Evolutionary conservation across 345 rosid genomes (phyloP).

Genomic region (Balakata baccata): DNA sequence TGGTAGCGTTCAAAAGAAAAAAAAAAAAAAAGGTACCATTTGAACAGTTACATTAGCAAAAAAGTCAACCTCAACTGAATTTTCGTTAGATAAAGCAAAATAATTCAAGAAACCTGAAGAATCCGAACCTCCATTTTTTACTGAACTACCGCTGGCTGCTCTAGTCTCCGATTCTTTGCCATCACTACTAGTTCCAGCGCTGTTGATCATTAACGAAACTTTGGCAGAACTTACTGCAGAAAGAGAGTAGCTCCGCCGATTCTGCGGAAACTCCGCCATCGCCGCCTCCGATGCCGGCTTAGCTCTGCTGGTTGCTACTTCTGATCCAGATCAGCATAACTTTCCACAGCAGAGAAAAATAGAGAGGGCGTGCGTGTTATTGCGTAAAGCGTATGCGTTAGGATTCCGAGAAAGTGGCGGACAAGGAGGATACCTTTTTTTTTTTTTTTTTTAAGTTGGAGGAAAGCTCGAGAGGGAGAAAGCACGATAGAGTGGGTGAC

Average conservation of each 20-base stretch:
- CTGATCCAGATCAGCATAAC: conserved; percentile 47
- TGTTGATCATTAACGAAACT: conserved; percentile 34
- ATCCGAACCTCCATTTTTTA: conserved; percentile 24
- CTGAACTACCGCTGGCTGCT: conserved; percentile 30
- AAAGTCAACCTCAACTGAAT: conserved; percentile 1
- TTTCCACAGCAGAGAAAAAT: neutral
- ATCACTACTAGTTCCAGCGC: conserved; percentile 29
- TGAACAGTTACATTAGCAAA: neutral
- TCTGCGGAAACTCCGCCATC: conserved; percentile 52
- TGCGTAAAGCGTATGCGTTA: conserved; percentile 15
- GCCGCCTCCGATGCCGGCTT: conserved; percentile 18
- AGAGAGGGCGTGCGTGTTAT: neutral
- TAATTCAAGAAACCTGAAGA: conserved; percentile 38
- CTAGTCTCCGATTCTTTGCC: conserved; percentile 32
- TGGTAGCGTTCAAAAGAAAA: neutral
- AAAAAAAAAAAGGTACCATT: neutral
- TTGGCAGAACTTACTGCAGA: conserved; percentile 37
- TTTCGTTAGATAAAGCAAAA: neutral
- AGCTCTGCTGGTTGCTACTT: conserved; percentile 16
- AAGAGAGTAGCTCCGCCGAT: conserved; percentile 27
- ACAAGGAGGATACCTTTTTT: conserved; percentile 2
- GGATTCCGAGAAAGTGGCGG: conserved; percentile 31
- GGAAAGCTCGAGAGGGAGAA: neutral
- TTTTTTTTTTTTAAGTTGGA: neutral
- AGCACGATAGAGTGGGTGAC: conserved; percentile 21